phyloP scores from a whole-genome alignment of 73 alveolate species.

The Tetrahymena malaccensis region DNA sequence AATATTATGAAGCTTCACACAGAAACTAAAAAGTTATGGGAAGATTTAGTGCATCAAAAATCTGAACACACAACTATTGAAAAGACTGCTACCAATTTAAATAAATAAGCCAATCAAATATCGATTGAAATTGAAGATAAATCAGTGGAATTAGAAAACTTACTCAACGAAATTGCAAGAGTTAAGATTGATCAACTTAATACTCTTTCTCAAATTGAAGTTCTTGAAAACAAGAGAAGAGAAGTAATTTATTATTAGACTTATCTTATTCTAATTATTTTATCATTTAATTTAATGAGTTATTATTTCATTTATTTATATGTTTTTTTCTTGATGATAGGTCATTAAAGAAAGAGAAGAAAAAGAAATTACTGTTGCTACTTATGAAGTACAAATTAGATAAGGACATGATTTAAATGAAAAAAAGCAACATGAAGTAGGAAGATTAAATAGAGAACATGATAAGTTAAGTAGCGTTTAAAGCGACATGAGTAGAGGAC shows the following conservation, averaged over 20 bases:
- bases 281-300: no score
- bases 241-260: neutral
- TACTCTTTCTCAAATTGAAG: constrained; percentile 82
- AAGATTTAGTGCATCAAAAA: constrained; percentile 79
- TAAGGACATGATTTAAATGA: constrained; percentile 83
- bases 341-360: constrained; percentile 82
- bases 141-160: constrained; percentile 86
- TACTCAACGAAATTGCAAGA: constrained; percentile 92
- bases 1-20: constrained; percentile 84
- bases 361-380: constrained; percentile 81
- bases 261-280: no score
- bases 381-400: constrained; percentile 75
- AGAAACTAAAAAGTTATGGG: constrained; percentile 86
- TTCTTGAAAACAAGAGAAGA: constrained; percentile 77
- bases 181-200: constrained; percentile 92
- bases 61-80: constrained; percentile 92
- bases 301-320: no score
- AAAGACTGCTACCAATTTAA: constrained; percentile 77
- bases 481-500: constrained; percentile 89
- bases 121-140: constrained; percentile 74
- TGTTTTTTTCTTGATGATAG: neutral
- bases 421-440: constrained; percentile 90
- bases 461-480: constrained; percentile 83
- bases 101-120: constrained; percentile 73
- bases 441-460: constrained; percentile 80